Base-by-base conservation (phyloP, 2,329 filamentous ascomycete genomes). In the Cladosporium phlei region DNA sequence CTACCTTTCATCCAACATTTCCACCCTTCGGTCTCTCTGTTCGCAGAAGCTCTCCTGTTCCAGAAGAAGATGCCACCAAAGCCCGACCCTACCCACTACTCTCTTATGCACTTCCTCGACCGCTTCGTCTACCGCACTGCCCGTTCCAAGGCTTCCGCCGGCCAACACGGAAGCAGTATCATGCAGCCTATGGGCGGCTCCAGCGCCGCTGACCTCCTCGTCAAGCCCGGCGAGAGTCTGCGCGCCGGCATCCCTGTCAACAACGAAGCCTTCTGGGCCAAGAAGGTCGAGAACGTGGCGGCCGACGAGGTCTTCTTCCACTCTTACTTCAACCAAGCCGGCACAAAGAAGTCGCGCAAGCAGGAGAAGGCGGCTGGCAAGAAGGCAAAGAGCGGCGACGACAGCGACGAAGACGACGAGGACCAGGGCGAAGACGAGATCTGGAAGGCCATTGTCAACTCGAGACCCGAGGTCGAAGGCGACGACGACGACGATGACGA, bases 231-330 rank as follows among this genome's bases (percentile, higher is more conserved):
- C 54, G 79, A 75, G 59, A 76, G 73, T 52, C 78, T 72, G 66
- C 76, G 74, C 32, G 38, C 38, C 2, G 38, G 38, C 7, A 48
- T 30, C 16, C 77, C 82, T 2, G 76, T 98, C 66, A 98, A 98
- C 68, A 85, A 85, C 1, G 86, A 94, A 52, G 74, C 80, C 3
- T 98, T 98, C 75, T 95, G 89, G 88, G 84, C 83, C 60, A 88
- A 88, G 78, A 90, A 88, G 70, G 76, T 79, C n/a, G 83, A 88
- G 53, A 83, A 97, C 45, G 85, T 98, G 34, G 83, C 86, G 3
- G 88, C 83, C 1, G 90, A 98, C 55, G 93, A 98, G 63, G 86
- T 89, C 29, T 98, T 98, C 79, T 98, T 98, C 79, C 93, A 98
- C 67, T 83, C 88, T 55, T 98, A 98, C 78, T 98, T 98, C 69